phyloP scores from a whole-genome alignment of 176 grass and related monocot genomes.

The Lolium rigidum region DNA sequence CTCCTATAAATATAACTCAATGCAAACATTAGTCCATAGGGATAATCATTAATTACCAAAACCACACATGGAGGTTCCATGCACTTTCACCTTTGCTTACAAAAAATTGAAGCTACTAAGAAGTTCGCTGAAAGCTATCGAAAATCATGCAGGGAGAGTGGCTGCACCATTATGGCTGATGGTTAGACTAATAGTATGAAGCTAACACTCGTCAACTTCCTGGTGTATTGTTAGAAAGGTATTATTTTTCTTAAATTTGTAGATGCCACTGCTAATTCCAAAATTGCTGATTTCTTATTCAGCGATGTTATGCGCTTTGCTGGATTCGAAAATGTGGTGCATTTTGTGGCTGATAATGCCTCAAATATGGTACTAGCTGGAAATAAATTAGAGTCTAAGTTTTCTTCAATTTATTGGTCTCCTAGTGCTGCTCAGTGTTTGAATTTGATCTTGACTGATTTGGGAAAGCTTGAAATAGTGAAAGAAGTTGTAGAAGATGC shows the following conservation, averaged over 20 bases:
- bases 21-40: no score
- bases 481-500: no score
- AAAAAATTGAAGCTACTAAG: slow-evolving; percentile 5
- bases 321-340: slow-evolving; percentile 5
- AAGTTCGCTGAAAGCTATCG: slow-evolving; percentile 3
- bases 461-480: background rate
- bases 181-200: background rate
- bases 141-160: slow-evolving; percentile 10
- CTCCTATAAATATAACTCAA: no score
- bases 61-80: no score
- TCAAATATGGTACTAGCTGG: background rate
- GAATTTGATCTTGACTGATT: background rate
- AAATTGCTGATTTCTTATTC: slow-evolving; percentile 15
- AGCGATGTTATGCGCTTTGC: background rate
- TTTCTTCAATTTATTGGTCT: background rate
- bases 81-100: background rate
- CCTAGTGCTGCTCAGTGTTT: background rate
- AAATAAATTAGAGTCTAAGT: background rate
- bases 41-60: no score
- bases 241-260: slow-evolving; percentile 1
- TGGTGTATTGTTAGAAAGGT: background rate
- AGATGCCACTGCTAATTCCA: background rate
- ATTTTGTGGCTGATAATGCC: background rate
- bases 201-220: background rate
- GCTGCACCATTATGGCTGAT: slow-evolving; percentile 41